Conservation (phyloP, 2,329 filamentous ascomycete species). For the Tolypocladium capitatum region DNA sequence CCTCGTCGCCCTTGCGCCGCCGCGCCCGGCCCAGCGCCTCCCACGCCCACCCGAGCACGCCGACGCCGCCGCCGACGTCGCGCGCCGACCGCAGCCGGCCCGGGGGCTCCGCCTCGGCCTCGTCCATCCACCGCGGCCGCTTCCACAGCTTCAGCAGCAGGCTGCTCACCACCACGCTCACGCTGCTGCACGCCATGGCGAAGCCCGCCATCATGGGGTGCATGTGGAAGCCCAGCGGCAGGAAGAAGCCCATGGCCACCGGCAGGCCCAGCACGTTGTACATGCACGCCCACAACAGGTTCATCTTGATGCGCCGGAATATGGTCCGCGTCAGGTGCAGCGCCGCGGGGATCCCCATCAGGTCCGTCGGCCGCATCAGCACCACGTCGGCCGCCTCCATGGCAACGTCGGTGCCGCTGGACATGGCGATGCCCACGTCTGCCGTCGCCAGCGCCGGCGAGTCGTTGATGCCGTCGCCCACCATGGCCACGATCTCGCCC, state of each 20-base stretch:
- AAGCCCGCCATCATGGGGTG: slow-evolving; percentile 91
- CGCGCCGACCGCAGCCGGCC: slow-evolving; percentile 29
- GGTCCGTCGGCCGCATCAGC: slow-evolving; percentile 81
- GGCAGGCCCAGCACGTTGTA: slow-evolving; percentile 89
- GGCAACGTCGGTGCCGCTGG: slow-evolving; percentile 87
- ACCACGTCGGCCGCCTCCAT: slow-evolving; percentile 97
- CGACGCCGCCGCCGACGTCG: slow-evolving; percentile 28
- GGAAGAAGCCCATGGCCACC: slow-evolving; percentile 92
- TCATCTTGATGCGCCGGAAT: slow-evolving; percentile 86
- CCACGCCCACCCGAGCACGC: slow-evolving; percentile 27
- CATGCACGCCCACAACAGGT: slow-evolving; percentile 80
- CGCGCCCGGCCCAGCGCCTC: slow-evolving; percentile 26
- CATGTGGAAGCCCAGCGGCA: slow-evolving; percentile 75
- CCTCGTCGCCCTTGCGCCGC: slow-evolving; percentile 32
- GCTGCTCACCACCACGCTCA: slow-evolving; percentile 77
- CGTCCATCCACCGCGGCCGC: slow-evolving; percentile 75
- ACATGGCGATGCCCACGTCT: slow-evolving; percentile 83
- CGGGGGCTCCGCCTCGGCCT: slow-evolving; percentile 48
- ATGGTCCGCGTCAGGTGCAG: slow-evolving; percentile 72
- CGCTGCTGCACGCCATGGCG: slow-evolving; percentile 83
- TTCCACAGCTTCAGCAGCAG: slow-evolving; percentile 79
- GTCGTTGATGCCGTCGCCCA: slow-evolving; percentile 97
- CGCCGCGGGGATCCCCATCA: slow-evolving; percentile 84
- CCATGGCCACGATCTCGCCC: slow-evolving; percentile 83
- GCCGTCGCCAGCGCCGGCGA: slow-evolving; percentile 88